A percentile compares a stretch with the other conserved stretches of the same genome.
Conservation (phyloP, 2,329 filamentous ascomycete genomes). For the Microdochium trichocladiopsis region DNA sequence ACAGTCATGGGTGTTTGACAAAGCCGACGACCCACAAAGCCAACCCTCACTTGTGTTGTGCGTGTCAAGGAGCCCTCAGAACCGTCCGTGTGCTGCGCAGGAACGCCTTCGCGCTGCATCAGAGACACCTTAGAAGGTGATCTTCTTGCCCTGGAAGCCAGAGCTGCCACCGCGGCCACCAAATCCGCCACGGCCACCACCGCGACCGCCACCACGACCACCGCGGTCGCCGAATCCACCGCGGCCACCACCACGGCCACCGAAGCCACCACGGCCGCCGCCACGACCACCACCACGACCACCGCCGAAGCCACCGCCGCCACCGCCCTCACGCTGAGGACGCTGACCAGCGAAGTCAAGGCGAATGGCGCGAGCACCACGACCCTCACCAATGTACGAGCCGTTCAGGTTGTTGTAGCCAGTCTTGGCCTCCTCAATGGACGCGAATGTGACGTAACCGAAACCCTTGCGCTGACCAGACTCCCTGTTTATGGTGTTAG, state of each 20-base stretch:
- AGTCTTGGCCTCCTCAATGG: slow-evolving; percentile 73
- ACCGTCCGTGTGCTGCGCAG: slow-evolving; percentile 15
- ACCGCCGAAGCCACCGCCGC: slow-evolving; percentile 41
- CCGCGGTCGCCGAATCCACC: slow-evolving; percentile 43
- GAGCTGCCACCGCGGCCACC: slow-evolving; percentile 35
- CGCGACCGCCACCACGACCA: slow-evolving; percentile 41
- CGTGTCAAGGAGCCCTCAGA: slow-evolving; percentile 37
- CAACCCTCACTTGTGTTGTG: slow-evolving; percentile 29
- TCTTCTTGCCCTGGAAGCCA: slow-evolving; percentile 72
- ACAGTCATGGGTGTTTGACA: slow-evolving; percentile 19
- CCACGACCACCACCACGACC: slow-evolving; percentile 45
- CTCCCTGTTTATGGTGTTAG: slow-evolving; percentile 47
- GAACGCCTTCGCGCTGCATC: slow-evolving; percentile 22
- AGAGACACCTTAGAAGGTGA: slow-evolving; percentile 41
- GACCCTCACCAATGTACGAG: slow-evolving; percentile 51
- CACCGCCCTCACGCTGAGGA: slow-evolving; percentile 47
- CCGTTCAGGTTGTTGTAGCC: slow-evolving; percentile 68
- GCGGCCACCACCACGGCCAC: slow-evolving; percentile 41
- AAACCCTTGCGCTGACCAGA: slow-evolving; percentile 84
- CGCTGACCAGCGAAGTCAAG: slow-evolving; percentile 75
- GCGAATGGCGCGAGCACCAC: slow-evolving; percentile 68
- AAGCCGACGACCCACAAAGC: slow-evolving; percentile 53
- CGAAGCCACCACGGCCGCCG: slow-evolving; percentile 36
- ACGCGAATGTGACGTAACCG: slow-evolving; percentile 80
- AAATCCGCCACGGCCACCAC: slow-evolving; percentile 43